A percentile compares a stretch with the other conserved stretches of the same genome.
Conservation (phyloP, 495 filamentous ascomycete species). For the Friedmanniomyces endolithicus region DNA sequence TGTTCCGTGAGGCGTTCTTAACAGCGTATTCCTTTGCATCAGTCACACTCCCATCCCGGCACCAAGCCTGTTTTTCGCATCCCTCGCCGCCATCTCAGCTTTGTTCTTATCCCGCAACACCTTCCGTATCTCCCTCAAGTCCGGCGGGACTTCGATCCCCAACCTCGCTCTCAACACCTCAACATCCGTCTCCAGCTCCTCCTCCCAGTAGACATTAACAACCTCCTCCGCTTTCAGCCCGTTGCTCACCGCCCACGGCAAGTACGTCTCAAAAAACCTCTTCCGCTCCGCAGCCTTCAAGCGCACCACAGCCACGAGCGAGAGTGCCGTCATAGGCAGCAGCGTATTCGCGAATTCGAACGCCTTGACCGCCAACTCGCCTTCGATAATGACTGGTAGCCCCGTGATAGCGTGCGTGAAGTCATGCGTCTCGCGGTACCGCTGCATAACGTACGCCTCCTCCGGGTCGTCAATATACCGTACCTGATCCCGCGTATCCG, state of each 20-base stretch:
- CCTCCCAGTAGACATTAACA: constrained; percentile 98
- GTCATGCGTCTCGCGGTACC: constrained; percentile 94
- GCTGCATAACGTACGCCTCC: constrained; percentile 97
- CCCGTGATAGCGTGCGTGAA: constrained; percentile 97
- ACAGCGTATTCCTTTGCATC: too few species aligned
- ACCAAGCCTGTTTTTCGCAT: constrained; percentile 29
- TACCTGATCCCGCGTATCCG: constrained; percentile 72
- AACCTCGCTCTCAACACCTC: constrained; percentile 57
- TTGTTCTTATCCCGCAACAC: constrained; percentile 55
- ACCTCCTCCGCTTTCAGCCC: constrained; percentile 65
- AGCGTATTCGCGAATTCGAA: constrained; percentile 93
- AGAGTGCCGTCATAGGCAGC: constrained; percentile 87
- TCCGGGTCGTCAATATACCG: constrained; percentile 88
- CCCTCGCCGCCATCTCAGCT: constrained; percentile 39
- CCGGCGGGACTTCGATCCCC: constrained; percentile 77
- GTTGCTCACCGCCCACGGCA: constrained; percentile 84
- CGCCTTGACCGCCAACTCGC: constrained; percentile 87
- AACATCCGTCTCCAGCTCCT: constrained; percentile 78
- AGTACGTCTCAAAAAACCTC: constrained; percentile 60
- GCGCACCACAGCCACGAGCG: constrained; percentile 53
- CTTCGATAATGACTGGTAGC: constrained; percentile 80
- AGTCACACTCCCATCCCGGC: constrained; percentile 1
- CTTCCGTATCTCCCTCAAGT: constrained; percentile 70
- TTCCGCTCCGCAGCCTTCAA: constrained; percentile 64
- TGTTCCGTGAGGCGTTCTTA: too few species aligned